phyloP scores from a whole-genome alignment of 2,329 filamentous ascomycete species.

The Cordyceps sp. region DNA sequence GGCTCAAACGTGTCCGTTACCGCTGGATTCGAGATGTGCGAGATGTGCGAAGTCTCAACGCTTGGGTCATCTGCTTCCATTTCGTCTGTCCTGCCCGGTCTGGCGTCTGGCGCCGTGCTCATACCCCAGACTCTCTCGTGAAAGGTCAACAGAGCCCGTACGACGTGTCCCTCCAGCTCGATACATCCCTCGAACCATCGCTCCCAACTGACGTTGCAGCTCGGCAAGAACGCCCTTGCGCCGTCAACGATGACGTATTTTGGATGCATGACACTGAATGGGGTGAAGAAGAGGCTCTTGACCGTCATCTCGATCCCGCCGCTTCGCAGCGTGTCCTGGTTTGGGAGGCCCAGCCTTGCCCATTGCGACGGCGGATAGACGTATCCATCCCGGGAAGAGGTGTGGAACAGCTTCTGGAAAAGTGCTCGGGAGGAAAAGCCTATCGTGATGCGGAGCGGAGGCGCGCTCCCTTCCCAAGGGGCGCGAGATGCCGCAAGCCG shows the following conservation, averaged over 20 bases:
- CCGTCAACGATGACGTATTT: slow-evolving; percentile 68
- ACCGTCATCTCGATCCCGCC: slow-evolving; percentile 50
- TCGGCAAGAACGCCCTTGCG: slow-evolving; percentile 49
- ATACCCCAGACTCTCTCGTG: slow-evolving; percentile 51
- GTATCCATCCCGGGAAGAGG: slow-evolving; percentile 43
- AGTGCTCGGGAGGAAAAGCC: slow-evolving; percentile 62
- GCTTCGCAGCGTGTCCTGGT: slow-evolving; percentile 29
- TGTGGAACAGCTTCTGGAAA: slow-evolving; percentile 60
- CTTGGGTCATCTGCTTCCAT: no score
- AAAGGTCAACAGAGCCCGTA: slow-evolving; percentile 46
- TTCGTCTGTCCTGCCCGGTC: not conserved
- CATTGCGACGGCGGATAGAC: slow-evolving; percentile 43
- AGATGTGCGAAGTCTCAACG: no score
- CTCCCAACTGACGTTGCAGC: slow-evolving; percentile 78
- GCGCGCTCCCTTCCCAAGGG: slow-evolving; percentile 7
- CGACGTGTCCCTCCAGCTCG: slow-evolving; percentile 44
- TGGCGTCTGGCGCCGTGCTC: slow-evolving; percentile 5
- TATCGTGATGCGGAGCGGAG: slow-evolving; percentile 43
- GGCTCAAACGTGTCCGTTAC: slow-evolving; percentile 4
- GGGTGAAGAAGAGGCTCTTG: slow-evolving; percentile 65
- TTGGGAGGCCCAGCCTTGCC: slow-evolving; percentile 48
- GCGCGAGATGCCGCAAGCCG: slow-evolving; percentile 33
- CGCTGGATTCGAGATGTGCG: no score
- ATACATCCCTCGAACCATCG: slow-evolving; percentile 72
- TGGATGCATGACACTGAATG: slow-evolving; percentile 76